These are phyloP conservation scores for Gossypium aridum DNA, from an alignment of 441 rosid species.

Conservation along the genomic window DNA sequence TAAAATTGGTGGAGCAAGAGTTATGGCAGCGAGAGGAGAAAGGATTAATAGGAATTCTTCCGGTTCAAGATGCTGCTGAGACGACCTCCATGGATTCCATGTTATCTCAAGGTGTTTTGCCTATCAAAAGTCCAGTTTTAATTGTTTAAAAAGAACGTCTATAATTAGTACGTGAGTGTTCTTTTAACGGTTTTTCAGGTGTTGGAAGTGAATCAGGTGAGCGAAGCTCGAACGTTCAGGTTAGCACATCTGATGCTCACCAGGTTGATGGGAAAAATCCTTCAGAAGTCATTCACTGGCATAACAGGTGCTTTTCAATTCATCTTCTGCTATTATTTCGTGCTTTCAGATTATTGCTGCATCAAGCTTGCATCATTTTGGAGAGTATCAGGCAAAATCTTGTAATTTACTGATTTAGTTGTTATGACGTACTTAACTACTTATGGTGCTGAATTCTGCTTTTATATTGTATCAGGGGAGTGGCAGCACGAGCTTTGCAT, in stretches of 20 bases:
- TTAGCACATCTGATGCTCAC: slow-evolving; percentile 50
- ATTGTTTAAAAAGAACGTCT: neutral
- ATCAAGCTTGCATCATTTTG: neutral
- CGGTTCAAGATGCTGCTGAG: slow-evolving; percentile 83
- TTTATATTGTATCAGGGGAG: slow-evolving; percentile 51
- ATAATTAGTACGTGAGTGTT: neutral
- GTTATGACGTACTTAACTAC: neutral
- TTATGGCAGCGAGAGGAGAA: slow-evolving; percentile 98
- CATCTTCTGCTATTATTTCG: neutral
- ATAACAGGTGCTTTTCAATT: slow-evolving; percentile 47
- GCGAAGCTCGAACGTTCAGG: slow-evolving; percentile 43
- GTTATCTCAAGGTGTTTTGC: slow-evolving; percentile 59
- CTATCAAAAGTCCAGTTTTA: neutral
- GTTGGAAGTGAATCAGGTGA: slow-evolving; percentile 68
- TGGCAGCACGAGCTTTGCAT: slow-evolving; percentile 97
- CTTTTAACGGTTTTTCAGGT: slow-evolving; percentile 24
- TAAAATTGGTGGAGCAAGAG: slow-evolving; percentile 96
- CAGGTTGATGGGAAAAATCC: slow-evolving; percentile 74
- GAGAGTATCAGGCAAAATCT: neutral
- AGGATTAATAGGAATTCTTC: slow-evolving; percentile 88
- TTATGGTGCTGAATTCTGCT: neutral
- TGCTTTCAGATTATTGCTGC: neutral
- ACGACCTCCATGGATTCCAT: slow-evolving; percentile 41
- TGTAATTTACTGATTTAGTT: neutral
- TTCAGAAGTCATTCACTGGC: slow-evolving; percentile 77